Evolutionary conservation across 345 rosid species (phyloP).

Genomic region (Bruguiera gymnorhiza): DNA sequence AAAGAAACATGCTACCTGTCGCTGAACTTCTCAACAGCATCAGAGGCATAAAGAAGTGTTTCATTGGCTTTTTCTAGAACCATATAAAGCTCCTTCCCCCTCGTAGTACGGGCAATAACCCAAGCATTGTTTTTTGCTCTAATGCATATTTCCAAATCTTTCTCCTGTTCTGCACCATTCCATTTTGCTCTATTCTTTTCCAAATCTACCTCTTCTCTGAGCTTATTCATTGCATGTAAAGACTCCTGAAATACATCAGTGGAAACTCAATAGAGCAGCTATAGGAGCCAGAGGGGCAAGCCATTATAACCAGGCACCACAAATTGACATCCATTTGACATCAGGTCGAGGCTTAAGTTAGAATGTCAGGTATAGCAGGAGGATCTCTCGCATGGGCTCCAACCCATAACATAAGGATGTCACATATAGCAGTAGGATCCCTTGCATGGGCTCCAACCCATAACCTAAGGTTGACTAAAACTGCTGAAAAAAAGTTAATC

Average conservation of each 20-base stretch:
- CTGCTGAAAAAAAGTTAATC: too few species aligned
- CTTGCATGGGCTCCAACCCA: too few species aligned
- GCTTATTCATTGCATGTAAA: conserved; percentile 66
- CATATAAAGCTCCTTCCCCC: conserved; percentile 89
- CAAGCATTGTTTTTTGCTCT: conserved; percentile 82
- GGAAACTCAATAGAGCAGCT: conserved; percentile 13
- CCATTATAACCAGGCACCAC: background rate
- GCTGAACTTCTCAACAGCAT: conserved; percentile 90
- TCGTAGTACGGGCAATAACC: conserved; percentile 60
- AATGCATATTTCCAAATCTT: conserved; percentile 73
- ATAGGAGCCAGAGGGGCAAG: background rate
- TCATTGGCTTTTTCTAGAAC: conserved; percentile 79
- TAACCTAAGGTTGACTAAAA: too few species aligned
- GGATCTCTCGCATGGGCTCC: too few species aligned
- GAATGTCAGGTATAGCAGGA: background rate
- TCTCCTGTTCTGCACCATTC: conserved; percentile 46
- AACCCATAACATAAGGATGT: background rate
- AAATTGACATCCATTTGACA: background rate
- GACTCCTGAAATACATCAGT: conserved; percentile 54
- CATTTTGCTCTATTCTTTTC: conserved; percentile 62
- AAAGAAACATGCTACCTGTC: conserved; percentile 48
- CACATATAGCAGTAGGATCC: background rate
- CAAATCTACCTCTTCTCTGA: conserved; percentile 80
- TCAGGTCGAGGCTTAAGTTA: background rate
- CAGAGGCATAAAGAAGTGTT: conserved; percentile 86